A percentile compares a stretch with the other conserved stretches of the same genome.
Conservation (phyloP, 257 asterid species). For the Ilex asprella region DNA sequence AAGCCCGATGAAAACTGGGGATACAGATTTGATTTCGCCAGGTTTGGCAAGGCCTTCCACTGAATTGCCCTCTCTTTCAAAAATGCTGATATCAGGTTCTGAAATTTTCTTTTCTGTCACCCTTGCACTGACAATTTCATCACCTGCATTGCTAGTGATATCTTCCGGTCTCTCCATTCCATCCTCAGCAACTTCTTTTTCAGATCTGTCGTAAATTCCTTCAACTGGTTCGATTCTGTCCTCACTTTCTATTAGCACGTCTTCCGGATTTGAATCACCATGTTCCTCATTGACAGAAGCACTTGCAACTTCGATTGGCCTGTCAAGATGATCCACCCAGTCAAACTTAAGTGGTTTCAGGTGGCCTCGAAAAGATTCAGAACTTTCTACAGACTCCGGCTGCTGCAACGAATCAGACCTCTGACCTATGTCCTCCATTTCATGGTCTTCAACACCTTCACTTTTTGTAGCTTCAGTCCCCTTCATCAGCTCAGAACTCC, state of each 20-base stretch:
- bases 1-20: constrained; percentile 17
- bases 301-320: neutral
- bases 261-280: constrained; percentile 8
- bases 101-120: too few species aligned
- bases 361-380: neutral
- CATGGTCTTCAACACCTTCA: neutral
- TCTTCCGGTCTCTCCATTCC: constrained; percentile 8
- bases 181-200: neutral
- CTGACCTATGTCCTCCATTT: too few species aligned
- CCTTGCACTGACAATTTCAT: too few species aligned
- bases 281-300: constrained; percentile 14
- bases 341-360: too few species aligned
- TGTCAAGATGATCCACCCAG: too few species aligned
- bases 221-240: neutral
- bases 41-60: constrained; percentile 7
- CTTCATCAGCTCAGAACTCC: constrained; percentile 6
- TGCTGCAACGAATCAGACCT: neutral
- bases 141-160: neutral
- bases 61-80: too few species aligned
- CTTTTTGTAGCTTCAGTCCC: constrained; percentile 7
- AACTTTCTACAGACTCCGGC: constrained; percentile 2
- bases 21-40: constrained; percentile 15
- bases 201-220: constrained; percentile 1
- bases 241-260: constrained; percentile 13
- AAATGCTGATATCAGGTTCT: too few species aligned